Base-by-base conservation (phyloP, 495 filamentous ascomycete species). In the Neurospora hispaniola region DNA sequence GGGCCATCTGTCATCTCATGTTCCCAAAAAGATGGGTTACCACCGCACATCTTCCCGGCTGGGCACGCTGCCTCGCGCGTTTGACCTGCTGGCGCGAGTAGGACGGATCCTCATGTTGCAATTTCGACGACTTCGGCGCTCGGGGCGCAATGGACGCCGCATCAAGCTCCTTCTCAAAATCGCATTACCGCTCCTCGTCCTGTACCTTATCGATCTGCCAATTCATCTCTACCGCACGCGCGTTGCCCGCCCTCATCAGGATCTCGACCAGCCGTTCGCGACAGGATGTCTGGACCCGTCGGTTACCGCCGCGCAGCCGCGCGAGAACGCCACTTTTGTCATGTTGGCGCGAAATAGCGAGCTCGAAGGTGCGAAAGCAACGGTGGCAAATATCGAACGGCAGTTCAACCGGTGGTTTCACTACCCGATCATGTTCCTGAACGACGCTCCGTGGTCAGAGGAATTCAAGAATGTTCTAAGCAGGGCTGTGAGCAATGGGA, bases 371-470 rank as follows among this genome's bases (percentile, higher is more conserved):
- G 95, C 97, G n/a, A 88, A 96, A 62, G 89, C 94, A 78, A 97
- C 94, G 5, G 87, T 98, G 71, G 92, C 94, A 81, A 96, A 93
- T 70, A 93, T 99, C 76, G 96, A 99, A 81, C 86, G 93, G 71
- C 94, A 97, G 79, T 99, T 99, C 88, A 99, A 99, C 80, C 89
- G 90, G 73, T 98, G 95, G 95, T 99, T 93, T 81, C 86, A 97
- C 79, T 99, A 99, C 82, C 96, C 95, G 35, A 94, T 97, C 80
- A 92, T 99, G 62, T 98, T 99, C 80, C 84, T 99, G 73, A 99
- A 99, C 81, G 94, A 99, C 80, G 90, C 90, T 73, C 89, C 89
- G 7, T 98, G 97, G 84, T 88, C 87, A 80, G 93, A 89, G 11
- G 92, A 94, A 18, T 99, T 99, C 84, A 91, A 96, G 76, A 82